Conservation (phyloP, 805 yeast genomes). For the Candida silvicultrix region DNA sequence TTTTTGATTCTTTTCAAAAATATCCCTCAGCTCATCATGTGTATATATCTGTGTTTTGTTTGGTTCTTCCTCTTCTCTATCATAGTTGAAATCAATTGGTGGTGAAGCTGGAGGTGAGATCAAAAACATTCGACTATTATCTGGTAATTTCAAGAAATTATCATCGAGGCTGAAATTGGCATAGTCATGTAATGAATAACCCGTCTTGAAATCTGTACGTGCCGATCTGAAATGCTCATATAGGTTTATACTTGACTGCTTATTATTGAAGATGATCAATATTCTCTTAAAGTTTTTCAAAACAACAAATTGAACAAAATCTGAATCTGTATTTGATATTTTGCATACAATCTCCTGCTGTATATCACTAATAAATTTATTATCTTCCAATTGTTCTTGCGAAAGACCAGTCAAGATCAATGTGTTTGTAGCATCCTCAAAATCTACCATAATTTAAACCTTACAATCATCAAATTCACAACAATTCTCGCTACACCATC, state of each 20-base stretch:
- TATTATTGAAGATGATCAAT: constrained; percentile 18
- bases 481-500: no score
- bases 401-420: constrained; percentile 19
- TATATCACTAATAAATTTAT: constrained; percentile 10
- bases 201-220: constrained; percentile 7
- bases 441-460: neutral
- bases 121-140: constrained; percentile 26
- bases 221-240: neutral
- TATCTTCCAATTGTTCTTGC: constrained; percentile 11
- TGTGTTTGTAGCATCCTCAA: constrained; percentile 19
- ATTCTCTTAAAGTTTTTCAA: constrained; percentile 21
- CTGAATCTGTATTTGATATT: constrained; percentile 13
- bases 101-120: constrained; percentile 38
- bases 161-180: constrained; percentile 4
- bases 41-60: constrained; percentile 22
- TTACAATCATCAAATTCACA: no score
- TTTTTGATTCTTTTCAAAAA: constrained; percentile 14
- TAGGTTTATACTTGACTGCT: constrained; percentile 5
- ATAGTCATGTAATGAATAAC: constrained; percentile 15
- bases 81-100: constrained; percentile 33
- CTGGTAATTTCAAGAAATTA: constrained; percentile 27
- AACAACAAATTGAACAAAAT: constrained; percentile 22
- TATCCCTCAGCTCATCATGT: constrained; percentile 17
- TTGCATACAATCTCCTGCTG: constrained; percentile 20
- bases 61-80: constrained; percentile 32